Base-by-base conservation (phyloP, 2,329 filamentous ascomycete genomes). In the Trichoderma breve region DNA sequence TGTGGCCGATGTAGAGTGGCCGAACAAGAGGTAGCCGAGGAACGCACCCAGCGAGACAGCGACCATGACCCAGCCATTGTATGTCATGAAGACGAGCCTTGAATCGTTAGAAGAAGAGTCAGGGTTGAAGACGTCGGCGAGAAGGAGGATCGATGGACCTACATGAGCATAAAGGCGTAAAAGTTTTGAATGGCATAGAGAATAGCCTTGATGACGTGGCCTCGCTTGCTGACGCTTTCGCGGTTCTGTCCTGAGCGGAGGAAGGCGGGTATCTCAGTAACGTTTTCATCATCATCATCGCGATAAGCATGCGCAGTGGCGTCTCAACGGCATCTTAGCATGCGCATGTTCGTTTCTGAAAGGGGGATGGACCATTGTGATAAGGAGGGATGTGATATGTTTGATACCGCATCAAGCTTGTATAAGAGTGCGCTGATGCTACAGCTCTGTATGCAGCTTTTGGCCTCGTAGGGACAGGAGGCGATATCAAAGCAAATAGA, bases 161-260 rank as follows among this genome's bases (percentile, higher is more conserved):
- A 98, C 96, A 99, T 99, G 80, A 99, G 95, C 87, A 99, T 98
- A 79, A 99, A 98, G 61, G 95, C 97, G 82, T 99, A 99, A 82
- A 98, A 98, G 76, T 96, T 97, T 85, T 99, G 96, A 66, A 96
- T 82, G 24, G 91, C 95, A 84, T 99, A 99, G 71, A 99, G 84
- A 36, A 88, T 82, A 32, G 93, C 93, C 86, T 97, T 95, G 81
- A 93, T 84, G 73, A 97, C 80, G 82, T 93, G 94, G 66, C 90
- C 91, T 78, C 88, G 89, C 82, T 90, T 88, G 81, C 89, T 88
- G 74, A 88, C 85, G 74, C 85, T 84, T 74, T 82, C 84, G 80
- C 89, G 88, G 79, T 86, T 89, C 81, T 92, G 91, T 84, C 93
- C 93, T 97, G 91, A 84, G 84, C 87, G 86, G 83, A 89, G 83